These are phyloP conservation scores for Nigrospora osmanthi DNA, from an alignment of 2,329 filamentous ascomycete species.

Conservation along the genomic window DNA sequence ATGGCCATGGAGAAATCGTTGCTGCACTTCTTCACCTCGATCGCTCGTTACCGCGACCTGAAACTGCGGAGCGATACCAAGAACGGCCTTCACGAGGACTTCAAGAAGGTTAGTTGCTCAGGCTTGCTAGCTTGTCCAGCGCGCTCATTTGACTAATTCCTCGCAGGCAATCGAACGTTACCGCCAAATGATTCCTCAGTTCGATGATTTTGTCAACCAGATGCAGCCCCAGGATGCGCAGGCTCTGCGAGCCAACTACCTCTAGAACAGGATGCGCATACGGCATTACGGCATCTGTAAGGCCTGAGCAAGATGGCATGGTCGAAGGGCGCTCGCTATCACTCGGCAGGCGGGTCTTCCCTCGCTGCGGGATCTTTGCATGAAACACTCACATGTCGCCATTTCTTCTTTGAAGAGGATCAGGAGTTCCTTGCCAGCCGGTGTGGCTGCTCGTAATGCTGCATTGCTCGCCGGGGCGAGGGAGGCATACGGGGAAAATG, in stretches of 20 bases:
- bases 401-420: no score
- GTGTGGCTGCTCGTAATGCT: no score
- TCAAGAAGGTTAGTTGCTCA: constrained; percentile 59
- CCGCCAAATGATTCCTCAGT: constrained; percentile 52
- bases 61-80: constrained; percentile 52
- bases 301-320: no score
- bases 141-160: background rate
- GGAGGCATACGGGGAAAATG: no score
- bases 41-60: constrained; percentile 68
- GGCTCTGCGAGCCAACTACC: constrained; percentile 38
- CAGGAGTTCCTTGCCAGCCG: no score
- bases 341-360: no score
- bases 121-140: background rate
- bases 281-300: no score
- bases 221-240: constrained; percentile 42
- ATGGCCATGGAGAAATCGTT: constrained; percentile 85
- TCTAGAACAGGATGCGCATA: no score
- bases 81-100: constrained; percentile 61
- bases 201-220: constrained; percentile 44
- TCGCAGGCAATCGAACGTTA: constrained; percentile 46
- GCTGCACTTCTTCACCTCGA: constrained; percentile 72
- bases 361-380: no score
- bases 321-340: no score
- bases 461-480: no score
- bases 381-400: no score